A percentile compares a stretch with the other conserved stretches of the same genome.
phyloP scores from a whole-genome alignment of 1,284 basidiomycete species.

The Apiotrichum akiyoshidainum region DNA sequence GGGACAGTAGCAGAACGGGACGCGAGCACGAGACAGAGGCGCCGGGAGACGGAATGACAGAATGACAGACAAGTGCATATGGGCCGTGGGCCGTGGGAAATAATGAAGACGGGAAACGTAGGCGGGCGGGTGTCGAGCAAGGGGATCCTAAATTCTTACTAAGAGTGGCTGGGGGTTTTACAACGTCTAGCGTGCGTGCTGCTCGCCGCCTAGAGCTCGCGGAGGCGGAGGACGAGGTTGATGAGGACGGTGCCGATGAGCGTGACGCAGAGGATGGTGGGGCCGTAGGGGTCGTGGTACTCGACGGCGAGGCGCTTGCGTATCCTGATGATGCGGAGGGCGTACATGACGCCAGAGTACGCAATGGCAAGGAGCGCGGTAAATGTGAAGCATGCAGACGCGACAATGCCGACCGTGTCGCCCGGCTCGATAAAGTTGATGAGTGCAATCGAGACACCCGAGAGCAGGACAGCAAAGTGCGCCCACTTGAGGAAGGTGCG shows the following conservation, averaged over 20 bases:
- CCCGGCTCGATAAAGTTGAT: constrained; percentile 80
- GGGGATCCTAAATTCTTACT: no score
- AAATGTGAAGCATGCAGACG: constrained; percentile 81
- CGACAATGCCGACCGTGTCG: constrained; percentile 75
- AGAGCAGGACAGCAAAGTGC: constrained; percentile 83
- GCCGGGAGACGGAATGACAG: no score
- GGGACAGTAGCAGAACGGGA: no score
- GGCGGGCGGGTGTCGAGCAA: no score
- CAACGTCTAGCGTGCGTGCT: neutral
- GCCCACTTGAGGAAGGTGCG: constrained; percentile 71
- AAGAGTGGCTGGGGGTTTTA: no score
- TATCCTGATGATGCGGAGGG: constrained; percentile 76
- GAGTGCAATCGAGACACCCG: constrained; percentile 80
- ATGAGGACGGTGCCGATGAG: constrained; percentile 69
- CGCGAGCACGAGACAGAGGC: no score
- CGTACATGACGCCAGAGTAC: constrained; percentile 82
- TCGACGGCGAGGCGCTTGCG: constrained; percentile 66
- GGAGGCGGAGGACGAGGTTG: constrained; percentile 61
- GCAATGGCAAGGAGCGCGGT: constrained; percentile 84
- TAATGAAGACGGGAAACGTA: no score
- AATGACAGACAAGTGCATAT: no score
- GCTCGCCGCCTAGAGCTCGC: constrained; percentile 30
- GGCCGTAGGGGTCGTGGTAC: constrained; percentile 85
- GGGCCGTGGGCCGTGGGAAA: no score
- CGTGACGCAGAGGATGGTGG: constrained; percentile 68